A percentile compares a stretch with the other conserved stretches of the same genome.
phyloP scores from a whole-genome alignment of 225 moss, liverwort and hornwort genomes.

The Pleurozium schreberi region DNA sequence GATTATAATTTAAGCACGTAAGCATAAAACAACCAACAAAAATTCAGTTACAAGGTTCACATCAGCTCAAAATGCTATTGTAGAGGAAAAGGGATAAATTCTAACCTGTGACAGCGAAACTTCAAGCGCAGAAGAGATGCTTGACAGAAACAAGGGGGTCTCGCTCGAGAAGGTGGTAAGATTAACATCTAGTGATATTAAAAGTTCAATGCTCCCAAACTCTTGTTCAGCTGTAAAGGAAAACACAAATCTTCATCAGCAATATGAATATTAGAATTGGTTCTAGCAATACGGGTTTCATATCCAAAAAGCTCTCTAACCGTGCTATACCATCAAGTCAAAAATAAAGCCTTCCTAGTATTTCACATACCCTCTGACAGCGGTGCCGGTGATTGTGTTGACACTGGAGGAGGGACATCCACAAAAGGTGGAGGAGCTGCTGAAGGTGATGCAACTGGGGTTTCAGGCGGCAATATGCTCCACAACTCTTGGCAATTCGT shows the following conservation, averaged over 20 bases:
- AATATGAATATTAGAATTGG: neutral
- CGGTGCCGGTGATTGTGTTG: conserved; percentile 9
- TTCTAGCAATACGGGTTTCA: neutral
- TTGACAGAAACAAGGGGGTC: conserved; percentile 48
- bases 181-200: conserved; percentile 44
- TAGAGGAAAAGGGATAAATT: neutral
- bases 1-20: neutral
- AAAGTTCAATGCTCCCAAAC: conserved; percentile 49
- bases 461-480: conserved; percentile 38
- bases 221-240: conserved; percentile 35
- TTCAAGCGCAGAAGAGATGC: conserved; percentile 52
- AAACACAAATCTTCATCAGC: neutral
- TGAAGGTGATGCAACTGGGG: neutral
- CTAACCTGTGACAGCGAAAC: conserved; percentile 54
- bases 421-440: neutral
- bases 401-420: neutral
- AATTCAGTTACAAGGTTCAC: neutral
- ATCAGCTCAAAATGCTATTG: neutral
- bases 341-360: neutral
- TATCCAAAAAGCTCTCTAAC: neutral
- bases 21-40: neutral
- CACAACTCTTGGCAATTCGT: conserved; percentile 85
- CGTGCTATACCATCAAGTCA: neutral
- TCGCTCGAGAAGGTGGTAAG: conserved; percentile 40
- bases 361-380: conserved; percentile 10